Percentiles rank a stretch among this genome's conserved stretches.
These are phyloP conservation scores for Skeletonema tropicum DNA, from an alignment of 108 stramenopile genomes.

Conservation along the genomic window DNA sequence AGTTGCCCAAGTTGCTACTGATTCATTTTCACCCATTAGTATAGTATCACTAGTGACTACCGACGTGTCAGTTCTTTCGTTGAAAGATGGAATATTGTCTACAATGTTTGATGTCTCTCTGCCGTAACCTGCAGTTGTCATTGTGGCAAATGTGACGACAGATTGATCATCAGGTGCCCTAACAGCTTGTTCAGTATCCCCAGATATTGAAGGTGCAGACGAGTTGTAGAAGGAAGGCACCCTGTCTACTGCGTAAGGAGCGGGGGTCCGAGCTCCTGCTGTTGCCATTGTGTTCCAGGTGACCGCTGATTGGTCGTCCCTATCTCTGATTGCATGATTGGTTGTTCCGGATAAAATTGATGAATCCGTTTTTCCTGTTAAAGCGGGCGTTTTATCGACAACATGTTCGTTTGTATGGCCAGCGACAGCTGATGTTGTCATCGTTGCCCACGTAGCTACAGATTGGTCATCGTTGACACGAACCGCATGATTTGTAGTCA, in stretches of 20 bases:
- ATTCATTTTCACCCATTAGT: conserved; percentile 32
- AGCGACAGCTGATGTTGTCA: conserved; percentile 17
- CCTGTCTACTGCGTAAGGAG: conserved; percentile 32
- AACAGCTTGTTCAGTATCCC: conserved; percentile 31
- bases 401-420: conserved; percentile 1
- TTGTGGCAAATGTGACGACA: conserved; percentile 49
- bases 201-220: conserved; percentile 25
- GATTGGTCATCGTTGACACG: conserved; percentile 43
- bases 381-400: conserved; percentile 14
- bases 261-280: conserved; percentile 8
- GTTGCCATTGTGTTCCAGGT: conserved; percentile 46
- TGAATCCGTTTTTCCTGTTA: background rate
- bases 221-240: conserved; percentile 28
- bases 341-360: conserved; percentile 43
- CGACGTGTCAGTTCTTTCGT: conserved; percentile 7
- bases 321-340: conserved; percentile 21
- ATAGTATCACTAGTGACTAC: conserved; percentile 26
- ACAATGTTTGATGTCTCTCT: conserved; percentile 25
- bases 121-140: conserved; percentile 33
- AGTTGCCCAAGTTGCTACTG: conserved; percentile 40
- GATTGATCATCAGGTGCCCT: conserved; percentile 49
- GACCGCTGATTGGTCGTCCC: conserved; percentile 46
- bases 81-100: conserved; percentile 44
- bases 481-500: conserved; percentile 25
- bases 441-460: conserved; percentile 47